Evolutionary conservation across 1,284 basidiomycete species (phyloP).

Genomic region (Tilletia caries): DNA sequence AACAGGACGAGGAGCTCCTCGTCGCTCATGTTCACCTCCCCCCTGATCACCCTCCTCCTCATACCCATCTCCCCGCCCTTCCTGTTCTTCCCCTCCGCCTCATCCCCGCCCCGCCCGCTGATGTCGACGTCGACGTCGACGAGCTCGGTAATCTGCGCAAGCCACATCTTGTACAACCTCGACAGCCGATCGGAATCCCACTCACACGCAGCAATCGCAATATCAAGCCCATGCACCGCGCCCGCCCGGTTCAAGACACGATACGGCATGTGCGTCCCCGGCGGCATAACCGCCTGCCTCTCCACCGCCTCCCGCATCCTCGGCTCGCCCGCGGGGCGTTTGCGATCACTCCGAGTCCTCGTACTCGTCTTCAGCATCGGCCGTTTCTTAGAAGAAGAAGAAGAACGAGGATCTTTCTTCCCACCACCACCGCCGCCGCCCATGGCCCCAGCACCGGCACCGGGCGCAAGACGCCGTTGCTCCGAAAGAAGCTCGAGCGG

Average conservation of each 20-base stretch:
- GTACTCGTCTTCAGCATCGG: background rate
- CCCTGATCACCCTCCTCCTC: background rate
- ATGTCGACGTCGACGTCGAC: no score
- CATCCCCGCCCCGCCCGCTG: background rate
- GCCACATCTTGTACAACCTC: constrained; percentile 9
- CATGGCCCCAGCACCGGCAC: no score
- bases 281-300: background rate
- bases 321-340: no score
- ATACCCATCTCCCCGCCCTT: background rate
- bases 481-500: background rate
- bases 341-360: background rate
- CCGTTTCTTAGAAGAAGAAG: no score
- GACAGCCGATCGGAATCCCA: constrained; percentile 9
- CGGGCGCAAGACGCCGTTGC: no score
- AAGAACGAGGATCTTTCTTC: no score
- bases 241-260: background rate
- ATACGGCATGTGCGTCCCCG: background rate
- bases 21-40: background rate
- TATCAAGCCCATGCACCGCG: background rate
- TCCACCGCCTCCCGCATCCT: background rate
- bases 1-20: background rate
- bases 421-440: no score
- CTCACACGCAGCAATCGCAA: constrained; percentile 4
- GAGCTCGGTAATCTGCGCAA: background rate
- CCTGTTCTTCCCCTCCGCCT: background rate